Evolutionary conservation across 805 yeast species (phyloP).

Genomic region (Saturnispora dispora): DNA sequence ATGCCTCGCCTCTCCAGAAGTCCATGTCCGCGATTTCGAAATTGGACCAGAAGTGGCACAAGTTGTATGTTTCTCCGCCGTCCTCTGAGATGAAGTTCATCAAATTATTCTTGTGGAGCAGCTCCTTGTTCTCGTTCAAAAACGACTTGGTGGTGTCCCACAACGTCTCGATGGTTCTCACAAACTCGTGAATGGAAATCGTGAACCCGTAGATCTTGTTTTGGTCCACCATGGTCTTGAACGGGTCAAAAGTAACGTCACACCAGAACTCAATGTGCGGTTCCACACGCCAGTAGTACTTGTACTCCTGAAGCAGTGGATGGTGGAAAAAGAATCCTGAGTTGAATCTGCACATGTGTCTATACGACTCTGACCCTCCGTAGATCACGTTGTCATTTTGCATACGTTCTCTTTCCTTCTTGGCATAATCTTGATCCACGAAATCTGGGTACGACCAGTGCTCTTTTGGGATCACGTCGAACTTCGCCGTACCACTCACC

Average conservation of each 20-base stretch:
- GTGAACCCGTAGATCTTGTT: conserved; percentile 60
- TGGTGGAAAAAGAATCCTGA: conserved; percentile 52
- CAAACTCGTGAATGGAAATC: conserved; percentile 54
- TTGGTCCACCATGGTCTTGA: conserved; percentile 45
- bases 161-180: conserved; percentile 44
- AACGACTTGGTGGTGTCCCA: conserved; percentile 50
- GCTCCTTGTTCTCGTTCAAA: conserved; percentile 33
- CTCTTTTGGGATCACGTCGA: conserved; percentile 62
- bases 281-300: conserved; percentile 72
- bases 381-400: conserved; percentile 30
- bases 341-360: conserved; percentile 41
- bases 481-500: conserved; percentile 60
- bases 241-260: conserved; percentile 55
- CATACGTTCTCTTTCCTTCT: conserved; percentile 51
- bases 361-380: conserved; percentile 32
- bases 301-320: conserved; percentile 46
- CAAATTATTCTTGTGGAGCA: conserved; percentile 39
- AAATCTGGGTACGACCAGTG: conserved; percentile 85
- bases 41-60: conserved; percentile 80
- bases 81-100: conserved; percentile 58
- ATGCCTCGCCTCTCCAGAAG: conserved; percentile 51
- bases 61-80: conserved; percentile 53
- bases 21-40: conserved; percentile 68
- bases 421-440: conserved; percentile 69
- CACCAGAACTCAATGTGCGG: conserved; percentile 56